phyloP scores from a whole-genome alignment of 768 basidiomycete genomes.

The Tephrocybe sp. region DNA sequence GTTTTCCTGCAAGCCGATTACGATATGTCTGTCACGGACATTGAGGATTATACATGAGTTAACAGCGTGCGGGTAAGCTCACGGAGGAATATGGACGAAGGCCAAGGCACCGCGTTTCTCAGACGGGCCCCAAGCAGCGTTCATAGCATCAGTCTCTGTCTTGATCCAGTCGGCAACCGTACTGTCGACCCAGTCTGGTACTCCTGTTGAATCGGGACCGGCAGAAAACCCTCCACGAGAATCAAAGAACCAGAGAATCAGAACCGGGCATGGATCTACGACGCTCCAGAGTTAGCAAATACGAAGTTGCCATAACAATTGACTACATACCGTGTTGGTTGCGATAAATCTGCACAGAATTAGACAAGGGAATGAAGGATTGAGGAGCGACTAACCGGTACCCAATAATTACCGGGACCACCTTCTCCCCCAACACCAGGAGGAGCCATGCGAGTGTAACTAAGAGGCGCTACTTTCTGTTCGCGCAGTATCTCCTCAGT shows the following conservation, averaged over 20 bases:
- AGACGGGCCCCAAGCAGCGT: conserved; percentile 54
- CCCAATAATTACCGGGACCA: conserved; percentile 76
- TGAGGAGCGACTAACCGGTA: conserved; percentile 66
- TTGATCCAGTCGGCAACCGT: conserved; percentile 62
- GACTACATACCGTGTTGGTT: conserved; percentile 27
- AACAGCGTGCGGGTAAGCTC: conserved; percentile 27
- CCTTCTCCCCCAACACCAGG: conserved; percentile 58
- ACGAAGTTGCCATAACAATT: no score
- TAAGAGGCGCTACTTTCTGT: conserved; percentile 49
- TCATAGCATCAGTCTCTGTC: conserved; percentile 51
- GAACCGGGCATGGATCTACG: conserved; percentile 48
- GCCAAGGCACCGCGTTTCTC: conserved; percentile 55
- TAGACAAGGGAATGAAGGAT: not conserved
- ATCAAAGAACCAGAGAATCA: conserved; percentile 79
- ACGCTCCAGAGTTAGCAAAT: no score
- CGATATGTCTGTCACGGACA: not conserved
- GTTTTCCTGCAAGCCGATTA: not conserved
- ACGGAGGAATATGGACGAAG: conserved; percentile 79
- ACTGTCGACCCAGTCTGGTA: conserved; percentile 69
- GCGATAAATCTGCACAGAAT: conserved; percentile 33
- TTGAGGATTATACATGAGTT: not conserved
- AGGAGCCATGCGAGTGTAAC: conserved; percentile 63
- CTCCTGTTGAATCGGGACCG: conserved; percentile 38
- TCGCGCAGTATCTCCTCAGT: conserved; percentile 65
- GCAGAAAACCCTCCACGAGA: conserved; percentile 61